Evolutionary conservation across 192 early-diverging fungal species (phyloP).

Genomic region (Chytriomyces sp.): DNA sequence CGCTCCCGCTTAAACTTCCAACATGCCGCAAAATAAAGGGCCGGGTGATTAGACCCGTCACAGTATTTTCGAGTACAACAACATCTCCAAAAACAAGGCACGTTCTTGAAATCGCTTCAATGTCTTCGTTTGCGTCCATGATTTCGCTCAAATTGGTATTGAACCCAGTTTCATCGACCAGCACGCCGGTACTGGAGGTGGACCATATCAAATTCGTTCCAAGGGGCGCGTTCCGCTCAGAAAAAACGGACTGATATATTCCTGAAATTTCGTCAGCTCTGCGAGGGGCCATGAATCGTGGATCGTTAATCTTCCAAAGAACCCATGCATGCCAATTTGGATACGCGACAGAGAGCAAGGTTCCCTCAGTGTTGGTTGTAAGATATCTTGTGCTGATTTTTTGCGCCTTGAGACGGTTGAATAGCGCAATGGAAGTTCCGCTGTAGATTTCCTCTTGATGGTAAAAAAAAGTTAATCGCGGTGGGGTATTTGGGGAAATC

Average conservation of each 20-base stretch:
- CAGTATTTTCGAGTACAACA: conserved; percentile 85
- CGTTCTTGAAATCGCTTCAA: conserved; percentile 1
- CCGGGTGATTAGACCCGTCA: conserved; percentile 80
- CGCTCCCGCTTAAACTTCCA: neutral
- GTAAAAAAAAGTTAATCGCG: neutral
- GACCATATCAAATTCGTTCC: neutral
- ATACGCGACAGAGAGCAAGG: conserved; percentile 45
- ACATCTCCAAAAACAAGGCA: conserved; percentile 75
- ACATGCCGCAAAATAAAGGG: conserved; percentile 80
- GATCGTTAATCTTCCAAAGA: conserved; percentile 83
- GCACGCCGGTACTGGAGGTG: neutral
- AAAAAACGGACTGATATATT: neutral
- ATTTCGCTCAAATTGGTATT: too few relatives aligned
- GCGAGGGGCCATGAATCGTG: conserved; percentile 69
- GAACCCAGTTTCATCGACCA: neutral
- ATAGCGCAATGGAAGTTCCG: conserved; percentile 83
- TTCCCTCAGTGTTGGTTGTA: conserved; percentile 60
- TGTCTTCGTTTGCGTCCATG: neutral
- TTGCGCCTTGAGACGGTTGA: conserved; percentile 89
- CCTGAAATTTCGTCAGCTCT: neutral
- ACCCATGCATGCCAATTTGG: conserved; percentile 89
- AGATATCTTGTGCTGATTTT: conserved; percentile 89
- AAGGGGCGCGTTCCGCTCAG: neutral
- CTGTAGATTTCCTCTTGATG: conserved; percentile 66
- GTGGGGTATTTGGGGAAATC: conserved; percentile 1